These are phyloP conservation scores for Malus sylvestris DNA, from an alignment of 306 rosid genomes.

Conservation along the genomic window DNA sequence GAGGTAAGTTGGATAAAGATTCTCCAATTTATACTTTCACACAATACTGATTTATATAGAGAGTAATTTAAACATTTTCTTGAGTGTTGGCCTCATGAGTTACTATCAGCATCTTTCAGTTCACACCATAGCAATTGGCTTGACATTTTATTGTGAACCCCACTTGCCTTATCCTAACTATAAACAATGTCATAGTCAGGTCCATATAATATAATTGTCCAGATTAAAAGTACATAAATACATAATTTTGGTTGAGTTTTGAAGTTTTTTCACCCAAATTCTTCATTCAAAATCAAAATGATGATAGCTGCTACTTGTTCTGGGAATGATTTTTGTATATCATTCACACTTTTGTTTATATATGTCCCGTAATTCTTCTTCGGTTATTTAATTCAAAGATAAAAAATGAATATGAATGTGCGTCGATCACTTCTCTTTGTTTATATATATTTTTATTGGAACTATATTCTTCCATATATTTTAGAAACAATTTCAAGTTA, in stretches of 20 bases:
- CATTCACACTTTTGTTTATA: no score
- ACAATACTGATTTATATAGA: neutral
- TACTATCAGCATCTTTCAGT: neutral
- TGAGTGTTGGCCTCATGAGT: neutral
- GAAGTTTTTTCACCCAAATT: neutral
- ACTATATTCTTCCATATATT: neutral
- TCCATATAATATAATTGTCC: neutral
- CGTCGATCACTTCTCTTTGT: neutral
- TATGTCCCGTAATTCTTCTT: no score
- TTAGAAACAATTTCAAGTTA: neutral
- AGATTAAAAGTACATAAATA: neutral
- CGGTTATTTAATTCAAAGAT: no score
- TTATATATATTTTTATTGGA: neutral
- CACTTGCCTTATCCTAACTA: slow-evolving; percentile 1
- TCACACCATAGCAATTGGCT: neutral
- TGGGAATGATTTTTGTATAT: no score
- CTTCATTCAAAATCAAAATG: neutral
- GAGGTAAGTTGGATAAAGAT: neutral
- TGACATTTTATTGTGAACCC: neutral
- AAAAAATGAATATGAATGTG: no score
- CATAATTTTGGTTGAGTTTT: neutral
- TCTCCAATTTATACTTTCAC: slow-evolving; percentile 1
- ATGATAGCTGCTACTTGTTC: neutral
- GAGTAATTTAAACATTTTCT: neutral
- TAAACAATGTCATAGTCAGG: neutral